These are phyloP conservation scores for Verticillium albo-atrum DNA, from an alignment of 2,329 filamentous ascomycete species.

Conservation along the genomic window DNA sequence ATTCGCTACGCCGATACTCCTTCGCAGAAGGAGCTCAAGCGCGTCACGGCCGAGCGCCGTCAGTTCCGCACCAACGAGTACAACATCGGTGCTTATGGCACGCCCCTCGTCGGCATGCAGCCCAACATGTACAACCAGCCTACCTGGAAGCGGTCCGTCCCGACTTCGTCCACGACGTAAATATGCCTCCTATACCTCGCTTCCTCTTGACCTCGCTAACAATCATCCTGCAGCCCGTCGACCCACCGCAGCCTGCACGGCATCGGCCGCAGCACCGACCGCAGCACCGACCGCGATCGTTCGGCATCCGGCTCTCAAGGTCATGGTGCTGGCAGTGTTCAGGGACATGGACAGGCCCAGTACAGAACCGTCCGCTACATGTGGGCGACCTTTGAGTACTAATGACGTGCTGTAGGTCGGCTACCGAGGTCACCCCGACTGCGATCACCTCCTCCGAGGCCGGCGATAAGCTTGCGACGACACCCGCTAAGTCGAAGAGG, in stretches of 20 bases:
- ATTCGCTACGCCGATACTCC: constrained; percentile 97
- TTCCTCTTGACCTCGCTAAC: not conserved
- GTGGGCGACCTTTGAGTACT: not conserved
- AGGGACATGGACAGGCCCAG: not conserved
- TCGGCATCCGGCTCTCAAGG: not conserved
- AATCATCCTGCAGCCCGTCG: not conserved
- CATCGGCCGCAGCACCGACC: not conserved
- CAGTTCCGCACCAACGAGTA: constrained; percentile 97
- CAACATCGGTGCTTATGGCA: constrained; percentile 68
- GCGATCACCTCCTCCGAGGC: constrained; percentile 39
- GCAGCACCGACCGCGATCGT: not conserved
- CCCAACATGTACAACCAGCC: constrained; percentile 40
- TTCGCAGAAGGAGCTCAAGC: constrained; percentile 93
- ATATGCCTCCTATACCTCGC: not conserved
- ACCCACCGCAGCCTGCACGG: not conserved
- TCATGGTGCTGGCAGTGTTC: not conserved
- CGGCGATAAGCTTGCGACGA: constrained; percentile 50
- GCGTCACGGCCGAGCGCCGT: constrained; percentile 89
- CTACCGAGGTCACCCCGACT: constrained; percentile 4
- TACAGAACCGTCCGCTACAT: not conserved
- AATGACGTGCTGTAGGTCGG: constrained; percentile 5
- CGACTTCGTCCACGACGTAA: constrained; percentile 8
- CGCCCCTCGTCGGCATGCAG: constrained; percentile 53
- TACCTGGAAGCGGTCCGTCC: constrained; percentile 27
- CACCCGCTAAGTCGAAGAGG: constrained; percentile 44